Conservation (phyloP, 2,329 filamentous ascomycete species). For the Microdochium paspali region DNA sequence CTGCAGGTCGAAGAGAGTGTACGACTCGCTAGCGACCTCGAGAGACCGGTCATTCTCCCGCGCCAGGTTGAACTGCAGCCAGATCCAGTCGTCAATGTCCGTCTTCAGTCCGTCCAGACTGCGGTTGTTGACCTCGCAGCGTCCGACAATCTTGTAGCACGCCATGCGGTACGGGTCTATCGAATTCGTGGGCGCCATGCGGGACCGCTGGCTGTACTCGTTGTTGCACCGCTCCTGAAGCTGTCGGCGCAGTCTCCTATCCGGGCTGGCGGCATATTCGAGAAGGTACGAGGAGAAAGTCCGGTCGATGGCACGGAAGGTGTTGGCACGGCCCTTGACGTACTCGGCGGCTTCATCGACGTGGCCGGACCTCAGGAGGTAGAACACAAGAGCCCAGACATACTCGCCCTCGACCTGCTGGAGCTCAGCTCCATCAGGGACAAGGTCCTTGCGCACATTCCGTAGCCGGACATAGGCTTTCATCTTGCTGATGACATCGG, state of each 20-base stretch:
- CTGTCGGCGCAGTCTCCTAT: slow-evolving; percentile 67
- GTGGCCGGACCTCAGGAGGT: slow-evolving; percentile 76
- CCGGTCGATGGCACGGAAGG: slow-evolving; percentile 84
- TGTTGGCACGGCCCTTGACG: slow-evolving; percentile 66
- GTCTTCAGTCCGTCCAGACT: slow-evolving; percentile 53
- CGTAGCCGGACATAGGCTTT: slow-evolving; percentile 84
- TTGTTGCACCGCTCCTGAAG: slow-evolving; percentile 81
- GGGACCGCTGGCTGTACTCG: slow-evolving; percentile 77
- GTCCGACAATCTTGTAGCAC: slow-evolving; percentile 95
- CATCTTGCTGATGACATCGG: slow-evolving; percentile 81
- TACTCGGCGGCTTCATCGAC: slow-evolving; percentile 79
- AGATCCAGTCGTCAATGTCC: slow-evolving; percentile 62
- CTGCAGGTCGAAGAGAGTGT: slow-evolving; percentile 60
- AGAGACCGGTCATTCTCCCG: slow-evolving; percentile 54
- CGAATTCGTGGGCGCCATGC: slow-evolving; percentile 76
- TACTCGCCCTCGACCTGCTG: slow-evolving; percentile 75
- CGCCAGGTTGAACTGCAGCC: slow-evolving; percentile 62
- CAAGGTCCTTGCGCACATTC: slow-evolving; percentile 71
- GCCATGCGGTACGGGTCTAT: slow-evolving; percentile 94
- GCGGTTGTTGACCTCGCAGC: slow-evolving; percentile 57
- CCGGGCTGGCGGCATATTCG: slow-evolving; percentile 67
- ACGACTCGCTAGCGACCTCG: slow-evolving; percentile 57
- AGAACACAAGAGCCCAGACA: slow-evolving; percentile 92
- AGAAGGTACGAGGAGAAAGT: slow-evolving; percentile 84
- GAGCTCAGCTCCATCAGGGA: slow-evolving; percentile 69